phyloP scores from a whole-genome alignment of 202 grass and related monocot genomes.

The Setaria italica region DNA sequence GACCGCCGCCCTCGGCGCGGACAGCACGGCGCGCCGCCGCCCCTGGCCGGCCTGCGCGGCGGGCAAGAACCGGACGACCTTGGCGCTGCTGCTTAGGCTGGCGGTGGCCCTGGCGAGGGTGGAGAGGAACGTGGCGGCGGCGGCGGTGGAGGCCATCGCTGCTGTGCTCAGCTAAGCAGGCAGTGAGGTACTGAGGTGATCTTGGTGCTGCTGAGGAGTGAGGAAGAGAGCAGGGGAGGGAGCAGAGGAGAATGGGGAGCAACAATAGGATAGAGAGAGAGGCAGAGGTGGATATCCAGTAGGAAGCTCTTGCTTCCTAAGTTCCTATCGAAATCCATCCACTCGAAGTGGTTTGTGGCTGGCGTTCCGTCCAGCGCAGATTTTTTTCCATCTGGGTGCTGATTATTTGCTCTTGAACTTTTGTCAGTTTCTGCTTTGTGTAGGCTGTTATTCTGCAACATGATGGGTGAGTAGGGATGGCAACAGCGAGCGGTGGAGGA shows the following conservation, averaged over 20 bases:
- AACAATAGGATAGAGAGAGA: neutral
- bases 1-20: constrained; percentile 20
- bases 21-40: neutral
- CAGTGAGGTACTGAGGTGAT: neutral
- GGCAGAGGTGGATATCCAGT: too few relatives aligned
- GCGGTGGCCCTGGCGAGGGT: constrained; percentile 39
- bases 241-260: neutral
- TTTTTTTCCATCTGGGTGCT: constrained; percentile 33
- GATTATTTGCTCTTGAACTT: constrained; percentile 21
- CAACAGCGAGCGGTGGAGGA: neutral
- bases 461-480: neutral
- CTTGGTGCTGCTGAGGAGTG: neutral
- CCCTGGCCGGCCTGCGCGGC: neutral
- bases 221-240: neutral
- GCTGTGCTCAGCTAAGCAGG: neutral
- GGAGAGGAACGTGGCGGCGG: constrained; percentile 55
- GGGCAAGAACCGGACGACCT: constrained; percentile 11
- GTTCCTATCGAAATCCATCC: constrained; percentile 40
- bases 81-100: constrained; percentile 29
- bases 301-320: too few relatives aligned
- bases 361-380: constrained; percentile 50
- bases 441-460: neutral
- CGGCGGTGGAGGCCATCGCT: constrained; percentile 67
- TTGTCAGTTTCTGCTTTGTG: constrained; percentile 33
- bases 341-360: constrained; percentile 56